Conservation (phyloP, 345 rosid species). For the Brassica rapa region DNA sequence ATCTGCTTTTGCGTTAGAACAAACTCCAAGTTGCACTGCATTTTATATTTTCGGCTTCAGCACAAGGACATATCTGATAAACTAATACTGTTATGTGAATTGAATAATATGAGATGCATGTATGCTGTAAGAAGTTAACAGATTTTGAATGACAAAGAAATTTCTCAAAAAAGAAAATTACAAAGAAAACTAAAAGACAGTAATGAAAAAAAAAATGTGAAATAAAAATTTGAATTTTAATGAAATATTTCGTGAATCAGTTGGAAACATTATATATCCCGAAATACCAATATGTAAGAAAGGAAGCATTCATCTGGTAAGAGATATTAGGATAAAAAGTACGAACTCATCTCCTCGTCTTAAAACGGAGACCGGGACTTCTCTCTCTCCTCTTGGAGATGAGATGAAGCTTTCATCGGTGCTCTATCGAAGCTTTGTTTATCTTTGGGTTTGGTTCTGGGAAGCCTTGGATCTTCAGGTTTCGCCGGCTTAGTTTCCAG, state of each 20-base stretch:
- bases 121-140: neutral
- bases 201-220: neutral
- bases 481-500: too few species aligned
- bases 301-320: neutral
- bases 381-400: too few species aligned
- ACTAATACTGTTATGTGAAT: neutral
- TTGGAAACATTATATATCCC: neutral
- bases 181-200: neutral
- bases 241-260: neutral
- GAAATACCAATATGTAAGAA: neutral
- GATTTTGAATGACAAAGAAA: neutral
- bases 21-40: neutral
- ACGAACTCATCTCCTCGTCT: too few species aligned
- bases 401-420: too few species aligned
- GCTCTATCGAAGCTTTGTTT: too few species aligned
- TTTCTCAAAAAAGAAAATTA: neutral
- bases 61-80: neutral
- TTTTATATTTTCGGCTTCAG: neutral
- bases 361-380: too few species aligned
- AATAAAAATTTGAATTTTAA: neutral
- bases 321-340: neutral
- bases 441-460: too few species aligned
- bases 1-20: slow-evolving; percentile 5
- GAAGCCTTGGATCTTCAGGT: too few species aligned
- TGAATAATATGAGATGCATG: neutral